Conservation (phyloP, 441 rosid species). For the Adansonia grandidieri region DNA sequence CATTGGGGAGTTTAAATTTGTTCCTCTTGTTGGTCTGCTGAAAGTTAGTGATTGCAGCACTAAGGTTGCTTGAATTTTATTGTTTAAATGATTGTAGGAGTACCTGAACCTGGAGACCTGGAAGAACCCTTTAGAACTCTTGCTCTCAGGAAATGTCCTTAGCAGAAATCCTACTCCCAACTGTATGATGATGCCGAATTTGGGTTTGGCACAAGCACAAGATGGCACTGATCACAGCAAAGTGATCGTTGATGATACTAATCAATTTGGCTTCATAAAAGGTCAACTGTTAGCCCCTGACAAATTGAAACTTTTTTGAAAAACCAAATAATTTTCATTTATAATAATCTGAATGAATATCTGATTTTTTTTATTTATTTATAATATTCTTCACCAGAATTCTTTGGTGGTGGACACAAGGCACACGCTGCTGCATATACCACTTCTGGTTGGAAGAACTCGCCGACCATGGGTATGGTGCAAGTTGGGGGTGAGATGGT, state of each 20-base stretch:
- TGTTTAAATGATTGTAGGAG: constrained; percentile 33
- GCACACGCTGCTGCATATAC: constrained; percentile 25
- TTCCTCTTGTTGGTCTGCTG: background rate
- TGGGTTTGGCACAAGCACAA: background rate
- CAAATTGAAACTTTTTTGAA: background rate
- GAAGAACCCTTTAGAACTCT: constrained; percentile 22
- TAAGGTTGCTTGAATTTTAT: background rate
- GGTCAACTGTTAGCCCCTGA: constrained; percentile 25
- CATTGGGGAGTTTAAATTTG: background rate
- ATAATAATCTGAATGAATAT: background rate
- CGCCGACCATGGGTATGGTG: constrained; percentile 5
- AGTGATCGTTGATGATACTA: constrained; percentile 3
- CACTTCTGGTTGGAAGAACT: constrained; percentile 4
- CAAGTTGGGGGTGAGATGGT: constrained; percentile 27
- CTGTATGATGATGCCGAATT: constrained; percentile 16
- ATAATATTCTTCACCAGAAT: constrained; percentile 21
- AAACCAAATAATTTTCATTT: constrained; percentile 8
- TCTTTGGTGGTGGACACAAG: constrained; percentile 1
- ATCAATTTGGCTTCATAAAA: constrained; percentile 27
- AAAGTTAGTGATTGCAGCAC: background rate
- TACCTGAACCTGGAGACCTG: constrained; percentile 35
- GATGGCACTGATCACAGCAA: background rate
- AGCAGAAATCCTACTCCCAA: constrained; percentile 24
- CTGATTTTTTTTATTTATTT: background rate
- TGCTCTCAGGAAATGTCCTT: background rate